Conservation (phyloP, 768 basidiomycete genomes). For the Lentinula edodes region DNA sequence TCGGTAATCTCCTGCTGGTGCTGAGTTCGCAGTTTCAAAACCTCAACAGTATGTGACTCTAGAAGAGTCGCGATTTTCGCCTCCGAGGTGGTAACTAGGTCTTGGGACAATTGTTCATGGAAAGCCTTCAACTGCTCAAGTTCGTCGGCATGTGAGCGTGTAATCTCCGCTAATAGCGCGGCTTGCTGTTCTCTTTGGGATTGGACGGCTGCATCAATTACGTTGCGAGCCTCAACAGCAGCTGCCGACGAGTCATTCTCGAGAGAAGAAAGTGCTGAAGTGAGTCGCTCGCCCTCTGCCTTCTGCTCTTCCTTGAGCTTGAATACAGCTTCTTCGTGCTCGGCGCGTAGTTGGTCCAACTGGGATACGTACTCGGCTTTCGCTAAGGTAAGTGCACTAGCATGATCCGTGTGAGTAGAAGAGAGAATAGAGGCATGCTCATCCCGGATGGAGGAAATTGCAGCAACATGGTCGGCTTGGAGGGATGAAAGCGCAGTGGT, state of each 20-base stretch:
- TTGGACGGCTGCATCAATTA: constrained; percentile 43
- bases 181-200: constrained; percentile 52
- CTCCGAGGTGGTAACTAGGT: constrained; percentile 23
- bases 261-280: constrained; percentile 33
- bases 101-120: constrained; percentile 37
- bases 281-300: constrained; percentile 44
- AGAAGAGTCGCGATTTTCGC: constrained; percentile 26
- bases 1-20: constrained; percentile 42
- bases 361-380: constrained; percentile 57
- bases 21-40: constrained; percentile 34
- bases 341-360: constrained; percentile 54
- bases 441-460: constrained; percentile 53
- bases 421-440: constrained; percentile 53
- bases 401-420: constrained; percentile 32
- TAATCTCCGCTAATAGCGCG: constrained; percentile 45
- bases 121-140: constrained; percentile 39
- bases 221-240: constrained; percentile 32
- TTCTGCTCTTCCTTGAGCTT: constrained; percentile 51
- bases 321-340: constrained; percentile 48
- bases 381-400: constrained; percentile 43
- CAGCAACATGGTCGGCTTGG: constrained; percentile 50
- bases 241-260: constrained; percentile 38
- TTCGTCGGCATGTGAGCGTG: constrained; percentile 52
- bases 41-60: constrained; percentile 37
- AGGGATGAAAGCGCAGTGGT: constrained; percentile 53